Percentiles rank a stretch among this genome's conserved stretches.
These are phyloP conservation scores for Chytriomyces sp. DNA, from an alignment of 192 early-diverging fungal species.

Conservation along the genomic window DNA sequence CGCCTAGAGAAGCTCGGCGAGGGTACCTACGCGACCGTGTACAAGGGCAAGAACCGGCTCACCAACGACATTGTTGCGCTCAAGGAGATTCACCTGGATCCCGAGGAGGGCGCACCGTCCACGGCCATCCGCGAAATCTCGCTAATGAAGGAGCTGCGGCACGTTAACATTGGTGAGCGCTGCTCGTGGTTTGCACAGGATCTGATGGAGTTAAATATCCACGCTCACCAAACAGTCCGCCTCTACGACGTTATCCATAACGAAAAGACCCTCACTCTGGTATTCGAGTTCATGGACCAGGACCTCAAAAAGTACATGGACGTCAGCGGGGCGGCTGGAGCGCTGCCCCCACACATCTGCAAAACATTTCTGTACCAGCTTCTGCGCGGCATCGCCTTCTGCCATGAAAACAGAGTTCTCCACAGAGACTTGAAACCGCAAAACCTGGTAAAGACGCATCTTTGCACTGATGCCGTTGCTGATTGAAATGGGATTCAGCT, in stretches of 20 bases:
- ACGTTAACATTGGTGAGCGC: constrained; percentile 57
- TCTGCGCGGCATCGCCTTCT: constrained; percentile 91
- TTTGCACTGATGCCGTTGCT: too few species aligned
- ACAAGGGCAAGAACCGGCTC: constrained; percentile 95
- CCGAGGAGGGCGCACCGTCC: constrained; percentile 55
- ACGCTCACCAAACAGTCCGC: too few species aligned
- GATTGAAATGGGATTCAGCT: too few species aligned
- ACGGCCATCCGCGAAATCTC: constrained; percentile 82
- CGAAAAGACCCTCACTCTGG: constrained; percentile 95
- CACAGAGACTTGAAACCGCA: constrained; percentile 79
- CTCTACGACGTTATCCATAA: constrained; percentile 97
- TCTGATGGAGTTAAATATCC: too few species aligned
- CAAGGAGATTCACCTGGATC: constrained; percentile 72
- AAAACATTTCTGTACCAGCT: constrained; percentile 95
- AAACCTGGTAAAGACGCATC: constrained; percentile 87
- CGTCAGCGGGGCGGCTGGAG: constrained; percentile 68
- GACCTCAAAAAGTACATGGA: constrained; percentile 99
- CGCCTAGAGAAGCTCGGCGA: constrained; percentile 51
- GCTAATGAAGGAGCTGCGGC: constrained; percentile 80
- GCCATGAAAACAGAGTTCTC: constrained; percentile 89
- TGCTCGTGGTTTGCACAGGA: too few species aligned
- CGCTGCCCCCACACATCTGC: constrained; percentile 62
- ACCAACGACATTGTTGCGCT: constrained; percentile 95
- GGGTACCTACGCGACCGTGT: constrained; percentile 95
- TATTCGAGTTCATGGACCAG: constrained; percentile 98